Evolutionary conservation across 192 early-diverging fungal genomes (phyloP), one percentile per base, ranked within the genome.

Genomic region (Coemansia sp.): DNA sequence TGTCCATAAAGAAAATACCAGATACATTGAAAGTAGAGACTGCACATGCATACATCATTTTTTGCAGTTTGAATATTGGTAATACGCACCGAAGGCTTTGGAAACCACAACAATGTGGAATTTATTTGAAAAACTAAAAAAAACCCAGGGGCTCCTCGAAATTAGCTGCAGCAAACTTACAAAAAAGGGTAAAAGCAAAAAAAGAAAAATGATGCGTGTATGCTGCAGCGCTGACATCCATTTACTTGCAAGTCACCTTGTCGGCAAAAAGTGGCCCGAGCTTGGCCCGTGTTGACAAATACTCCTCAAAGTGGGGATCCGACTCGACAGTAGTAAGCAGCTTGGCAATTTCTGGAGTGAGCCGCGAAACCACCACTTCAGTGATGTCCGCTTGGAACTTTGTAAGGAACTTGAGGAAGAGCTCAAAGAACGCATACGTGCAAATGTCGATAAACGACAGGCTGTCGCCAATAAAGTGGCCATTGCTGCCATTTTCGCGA

Each of bases 401-500:
- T 9, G 11, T 10, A 5, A 6, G 24, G 9, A 20, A 25, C 13
- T 33, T 24, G 4, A 55, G 40, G 10, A 65, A 11, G 29, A 48
- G 34, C 45, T 61, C 54, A 37, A 40, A 28, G 38, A 54, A 54
- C 10, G 50, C 50, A 42, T 61, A 61, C 8, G 28, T 5, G 11
- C 11, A 14, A 6, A 35, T n/a, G 33, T 35, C 33, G 6, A 35
- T 35, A 6, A 35, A 35, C 5, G 33, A 35, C 5, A 35, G 33
- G 11, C 5, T 35, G 10, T 35, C 11, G 33, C 77, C 77, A 28
- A 79, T 39, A 25, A 56, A 64, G 39, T 70, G 65, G 4, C 77
- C 80, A 22, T 68, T 82, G 66, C 34, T 61, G 23, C 81, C 81
- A 46, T 82, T 81, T 11, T 69, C 53, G 22, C 51, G 33, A 20